Conservation (phyloP, 2,329 filamentous ascomycete species). For the Xylaria sp. region DNA sequence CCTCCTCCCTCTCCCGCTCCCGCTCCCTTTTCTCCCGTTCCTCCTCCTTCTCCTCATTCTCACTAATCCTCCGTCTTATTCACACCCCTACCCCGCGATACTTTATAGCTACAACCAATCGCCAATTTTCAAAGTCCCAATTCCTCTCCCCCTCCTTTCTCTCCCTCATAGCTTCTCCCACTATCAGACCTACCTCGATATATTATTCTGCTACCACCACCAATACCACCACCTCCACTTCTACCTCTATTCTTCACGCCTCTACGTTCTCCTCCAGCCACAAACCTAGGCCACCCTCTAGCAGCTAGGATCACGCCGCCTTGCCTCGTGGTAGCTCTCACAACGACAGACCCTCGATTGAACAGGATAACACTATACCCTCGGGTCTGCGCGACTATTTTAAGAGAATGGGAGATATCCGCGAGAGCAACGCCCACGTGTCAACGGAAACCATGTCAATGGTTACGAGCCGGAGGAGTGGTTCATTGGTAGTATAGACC, state of each 20-base stretch:
- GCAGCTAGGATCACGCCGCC: constrained; percentile 37
- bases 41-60: constrained; percentile 4
- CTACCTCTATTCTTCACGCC: neutral
- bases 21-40: constrained; percentile 10
- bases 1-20: constrained; percentile 4
- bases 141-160: constrained; percentile 1
- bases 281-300: constrained; percentile 14
- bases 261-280: constrained; percentile 20
- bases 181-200: constrained; percentile 20
- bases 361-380: constrained; percentile 12
- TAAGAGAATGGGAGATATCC: constrained; percentile 35
- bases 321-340: constrained; percentile 32
- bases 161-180: constrained; percentile 14
- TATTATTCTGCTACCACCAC: neutral
- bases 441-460: constrained; percentile 23
- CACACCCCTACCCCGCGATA: neutral
- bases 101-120: constrained; percentile 2
- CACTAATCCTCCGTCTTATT: neutral
- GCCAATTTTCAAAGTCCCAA: neutral
- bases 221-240: neutral
- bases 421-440: constrained; percentile 35
- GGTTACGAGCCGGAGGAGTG: constrained; percentile 49
- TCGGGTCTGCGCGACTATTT: constrained; percentile 26
- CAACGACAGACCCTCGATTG: constrained; percentile 13
- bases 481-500: constrained; percentile 88